Evolutionary conservation across 169 alveolate species (phyloP).

Genomic region (Eimeria brunetti): DNA sequence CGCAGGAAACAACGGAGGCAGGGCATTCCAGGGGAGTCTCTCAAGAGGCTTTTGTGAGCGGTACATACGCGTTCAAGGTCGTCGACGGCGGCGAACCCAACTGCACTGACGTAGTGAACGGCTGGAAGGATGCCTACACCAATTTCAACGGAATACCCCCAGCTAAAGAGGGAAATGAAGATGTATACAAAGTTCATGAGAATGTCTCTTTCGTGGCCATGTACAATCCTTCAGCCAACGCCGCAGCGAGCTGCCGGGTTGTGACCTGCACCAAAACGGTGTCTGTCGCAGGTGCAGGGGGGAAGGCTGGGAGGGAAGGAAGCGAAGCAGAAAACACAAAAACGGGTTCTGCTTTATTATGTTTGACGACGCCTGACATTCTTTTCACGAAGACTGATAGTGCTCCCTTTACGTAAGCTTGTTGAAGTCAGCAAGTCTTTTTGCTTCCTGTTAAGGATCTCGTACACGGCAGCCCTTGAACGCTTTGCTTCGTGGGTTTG

Average conservation of each 20-base stretch:
- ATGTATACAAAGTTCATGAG: neutral
- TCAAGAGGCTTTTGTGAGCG: neutral
- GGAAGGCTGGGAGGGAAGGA: neutral
- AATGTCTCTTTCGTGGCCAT: constrained; percentile 8
- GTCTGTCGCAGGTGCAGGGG: neutral
- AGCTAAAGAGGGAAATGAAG: neutral
- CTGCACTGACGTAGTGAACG: neutral
- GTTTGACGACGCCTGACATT: neutral
- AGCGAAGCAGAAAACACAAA: neutral
- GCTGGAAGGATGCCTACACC: neutral
- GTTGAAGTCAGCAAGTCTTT: neutral
- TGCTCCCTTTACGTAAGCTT: neutral
- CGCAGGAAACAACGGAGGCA: neutral
- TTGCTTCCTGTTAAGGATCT: no score
- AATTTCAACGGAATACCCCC: constrained; percentile 5
- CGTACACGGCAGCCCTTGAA: neutral
- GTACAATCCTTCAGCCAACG: neutral
- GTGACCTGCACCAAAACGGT: neutral
- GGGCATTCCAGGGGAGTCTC: neutral
- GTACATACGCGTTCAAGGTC: constrained; percentile 7
- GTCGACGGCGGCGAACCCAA: neutral
- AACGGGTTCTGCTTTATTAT: neutral
- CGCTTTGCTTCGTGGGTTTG: neutral
- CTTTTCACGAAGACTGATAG: neutral
- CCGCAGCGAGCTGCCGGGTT: constrained; percentile 1